These are phyloP conservation scores for Brassica hybrid DNA, from an alignment of 441 rosid genomes.

Conservation along the genomic window DNA sequence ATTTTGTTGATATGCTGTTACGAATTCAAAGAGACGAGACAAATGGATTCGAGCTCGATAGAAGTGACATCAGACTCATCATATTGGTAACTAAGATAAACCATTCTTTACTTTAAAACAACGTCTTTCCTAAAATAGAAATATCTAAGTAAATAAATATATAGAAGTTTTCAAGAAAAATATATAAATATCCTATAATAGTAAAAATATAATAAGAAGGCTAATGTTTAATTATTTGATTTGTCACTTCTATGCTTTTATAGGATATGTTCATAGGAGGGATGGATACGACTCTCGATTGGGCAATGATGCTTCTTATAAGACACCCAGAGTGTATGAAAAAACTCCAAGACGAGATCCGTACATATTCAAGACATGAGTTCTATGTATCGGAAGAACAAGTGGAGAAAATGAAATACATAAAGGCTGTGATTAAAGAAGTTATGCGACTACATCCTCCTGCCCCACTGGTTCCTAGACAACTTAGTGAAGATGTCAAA, in stretches of 20 bases:
- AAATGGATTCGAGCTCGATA: slow-evolving; percentile 8
- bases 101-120: background rate
- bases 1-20: slow-evolving; percentile 20
- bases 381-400: background rate
- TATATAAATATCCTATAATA: too few species aligned
- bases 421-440: slow-evolving; percentile 9
- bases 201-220: too few species aligned
- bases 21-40: slow-evolving; percentile 11
- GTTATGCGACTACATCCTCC: slow-evolving; percentile 13
- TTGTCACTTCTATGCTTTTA: background rate
- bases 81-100: background rate
- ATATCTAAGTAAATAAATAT: background rate
- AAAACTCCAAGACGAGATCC: slow-evolving; percentile 2
- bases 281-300: background rate
- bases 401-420: slow-evolving; percentile 5
- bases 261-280: background rate
- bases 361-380: background rate
- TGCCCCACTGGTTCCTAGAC: background rate
- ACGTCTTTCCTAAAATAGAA: background rate
- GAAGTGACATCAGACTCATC: slow-evolving; percentile 11
- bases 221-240: too few species aligned
- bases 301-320: slow-evolving; percentile 8
- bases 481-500: slow-evolving; percentile 9
- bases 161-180: background rate
- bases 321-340: slow-evolving; percentile 7